Conservation (phyloP, 177 flowering plant species). For the Tripterygium wilfordii region DNA sequence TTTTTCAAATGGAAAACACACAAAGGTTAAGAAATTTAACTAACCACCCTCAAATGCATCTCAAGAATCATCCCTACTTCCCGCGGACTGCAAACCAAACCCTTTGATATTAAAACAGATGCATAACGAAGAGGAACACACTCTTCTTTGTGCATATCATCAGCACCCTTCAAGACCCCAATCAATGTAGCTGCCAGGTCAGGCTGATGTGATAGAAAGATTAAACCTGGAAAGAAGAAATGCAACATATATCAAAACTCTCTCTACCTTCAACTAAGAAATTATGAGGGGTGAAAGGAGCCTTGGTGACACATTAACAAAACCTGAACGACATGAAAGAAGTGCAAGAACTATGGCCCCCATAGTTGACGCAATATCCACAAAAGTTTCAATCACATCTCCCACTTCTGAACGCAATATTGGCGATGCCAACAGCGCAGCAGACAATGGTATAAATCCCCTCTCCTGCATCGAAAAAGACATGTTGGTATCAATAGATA, state of each 20-base stretch:
- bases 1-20: no score
- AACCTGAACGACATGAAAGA: slow-evolving; percentile 86
- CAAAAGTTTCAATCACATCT: slow-evolving; percentile 38
- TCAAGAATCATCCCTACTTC: slow-evolving; percentile 70
- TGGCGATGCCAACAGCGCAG: slow-evolving; percentile 80
- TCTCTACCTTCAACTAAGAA: no score
- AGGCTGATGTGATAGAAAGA: slow-evolving; percentile 66
- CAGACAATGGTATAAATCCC: slow-evolving; percentile 90
- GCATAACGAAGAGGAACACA: slow-evolving; percentile 83
- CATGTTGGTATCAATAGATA: slow-evolving; percentile 1
- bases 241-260: no score
- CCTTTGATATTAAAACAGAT: slow-evolving; percentile 61
- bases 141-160: slow-evolving; percentile 47
- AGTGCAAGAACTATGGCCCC: slow-evolving; percentile 73
- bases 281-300: no score
- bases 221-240: slow-evolving; percentile 56
- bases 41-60: slow-evolving; percentile 80
- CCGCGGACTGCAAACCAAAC: slow-evolving; percentile 67
- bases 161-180: slow-evolving; percentile 57
- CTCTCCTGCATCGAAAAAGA: slow-evolving; percentile 64
- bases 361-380: slow-evolving; percentile 62
- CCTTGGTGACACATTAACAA: no score
- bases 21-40: no score
- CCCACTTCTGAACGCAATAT: slow-evolving; percentile 56
- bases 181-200: slow-evolving; percentile 64